Conservation (phyloP, 345 rosid species). For the Ricinus communis region DNA sequence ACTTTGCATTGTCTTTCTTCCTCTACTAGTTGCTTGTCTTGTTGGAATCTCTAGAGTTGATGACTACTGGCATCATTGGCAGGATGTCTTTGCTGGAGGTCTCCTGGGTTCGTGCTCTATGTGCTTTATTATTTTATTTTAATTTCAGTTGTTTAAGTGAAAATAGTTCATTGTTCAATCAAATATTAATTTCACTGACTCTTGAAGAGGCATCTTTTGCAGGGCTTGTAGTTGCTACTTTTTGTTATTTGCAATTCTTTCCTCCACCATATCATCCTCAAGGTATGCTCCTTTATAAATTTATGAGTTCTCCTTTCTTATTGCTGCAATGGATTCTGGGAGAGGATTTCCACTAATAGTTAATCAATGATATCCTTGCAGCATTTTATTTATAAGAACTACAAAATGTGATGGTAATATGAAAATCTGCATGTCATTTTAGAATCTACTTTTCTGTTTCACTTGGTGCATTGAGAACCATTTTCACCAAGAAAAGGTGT, state of each 20-base stretch:
- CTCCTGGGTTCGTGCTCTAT: slow-evolving; percentile 33
- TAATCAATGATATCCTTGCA: too few species aligned
- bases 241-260: slow-evolving; percentile 75
- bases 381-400: too few species aligned
- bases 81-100: slow-evolving; percentile 48
- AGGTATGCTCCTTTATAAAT: slow-evolving; percentile 34
- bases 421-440: too few species aligned
- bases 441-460: too few species aligned
- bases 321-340: not conserved
- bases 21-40: slow-evolving; percentile 37
- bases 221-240: slow-evolving; percentile 58
- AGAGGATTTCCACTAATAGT: too few species aligned
- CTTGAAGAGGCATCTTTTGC: slow-evolving; percentile 14
- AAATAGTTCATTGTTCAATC: not conserved
- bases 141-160: slow-evolving; percentile 1
- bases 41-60: slow-evolving; percentile 48
- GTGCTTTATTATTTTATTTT: not conserved
- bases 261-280: slow-evolving; percentile 63
- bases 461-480: too few species aligned
- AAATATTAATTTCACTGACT: slow-evolving; percentile 9
- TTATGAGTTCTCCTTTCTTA: not conserved
- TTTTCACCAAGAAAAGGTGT: too few species aligned
- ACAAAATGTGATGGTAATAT: too few species aligned
- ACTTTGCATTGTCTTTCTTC: slow-evolving; percentile 38
- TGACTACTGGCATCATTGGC: slow-evolving; percentile 52